Evolutionary conservation across 2,329 filamentous ascomycete species (phyloP).

Genomic region (Tolypocladium guangdongense): DNA sequence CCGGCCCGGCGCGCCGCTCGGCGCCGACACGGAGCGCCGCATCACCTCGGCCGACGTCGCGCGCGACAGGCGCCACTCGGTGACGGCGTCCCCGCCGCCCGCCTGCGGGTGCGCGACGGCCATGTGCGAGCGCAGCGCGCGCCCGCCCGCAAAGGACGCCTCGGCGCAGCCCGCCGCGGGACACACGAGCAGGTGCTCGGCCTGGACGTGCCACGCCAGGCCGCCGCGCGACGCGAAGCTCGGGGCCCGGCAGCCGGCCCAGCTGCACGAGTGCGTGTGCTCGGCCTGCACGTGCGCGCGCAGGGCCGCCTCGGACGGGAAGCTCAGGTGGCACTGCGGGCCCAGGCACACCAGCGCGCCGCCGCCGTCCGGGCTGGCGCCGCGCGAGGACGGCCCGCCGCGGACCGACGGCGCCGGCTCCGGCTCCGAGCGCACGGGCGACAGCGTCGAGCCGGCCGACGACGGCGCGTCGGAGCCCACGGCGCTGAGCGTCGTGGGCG

Average conservation of each 20-base stretch:
- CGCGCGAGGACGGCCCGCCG: conserved; percentile 7
- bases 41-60: background rate
- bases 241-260: conserved; percentile 24
- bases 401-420: conserved; percentile 6
- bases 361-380: conserved; percentile 12
- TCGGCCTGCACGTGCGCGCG: conserved; percentile 13
- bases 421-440: conserved; percentile 18
- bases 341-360: conserved; percentile 12
- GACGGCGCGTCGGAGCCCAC: conserved; percentile 15
- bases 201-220: conserved; percentile 32
- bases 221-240: conserved; percentile 26
- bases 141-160: conserved; percentile 19
- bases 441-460: conserved; percentile 18
- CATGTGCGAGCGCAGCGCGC: conserved; percentile 27
- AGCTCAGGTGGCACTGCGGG: conserved; percentile 14
- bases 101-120: conserved; percentile 20
- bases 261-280: conserved; percentile 26
- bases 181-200: conserved; percentile 31
- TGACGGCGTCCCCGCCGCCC: conserved; percentile 5
- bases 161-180: conserved; percentile 27
- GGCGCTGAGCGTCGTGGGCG: conserved; percentile 12
- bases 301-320: conserved; percentile 13
- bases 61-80: conserved; percentile 17
- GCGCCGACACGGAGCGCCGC: background rate
- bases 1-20: background rate